Evolutionary conservation across 331 rosid species (phyloP).

Genomic region (Quercus lobata): DNA sequence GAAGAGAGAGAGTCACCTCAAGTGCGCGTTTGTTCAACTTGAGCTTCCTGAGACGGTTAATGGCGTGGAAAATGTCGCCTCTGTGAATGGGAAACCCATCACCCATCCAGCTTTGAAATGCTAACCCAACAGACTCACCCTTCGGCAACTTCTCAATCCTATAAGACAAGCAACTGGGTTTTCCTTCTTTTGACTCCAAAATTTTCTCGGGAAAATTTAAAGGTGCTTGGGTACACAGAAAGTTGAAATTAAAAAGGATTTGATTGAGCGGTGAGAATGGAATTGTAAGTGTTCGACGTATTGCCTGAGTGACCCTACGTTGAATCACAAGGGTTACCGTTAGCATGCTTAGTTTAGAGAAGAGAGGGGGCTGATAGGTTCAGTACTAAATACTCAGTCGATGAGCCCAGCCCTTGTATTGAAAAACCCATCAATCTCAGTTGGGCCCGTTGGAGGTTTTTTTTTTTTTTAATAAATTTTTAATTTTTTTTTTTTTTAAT

Average conservation of each 20-base stretch:
- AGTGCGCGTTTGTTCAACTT: constrained; percentile 76
- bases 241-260: constrained; percentile 15
- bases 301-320: constrained; percentile 41
- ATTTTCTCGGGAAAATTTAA: constrained; percentile 4
- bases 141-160: constrained; percentile 69
- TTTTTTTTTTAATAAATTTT: no score
- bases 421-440: no score
- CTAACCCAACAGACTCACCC: constrained; percentile 55
- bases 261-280: constrained; percentile 4
- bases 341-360: constrained; percentile 31
- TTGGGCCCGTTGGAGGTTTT: no score
- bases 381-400: background rate
- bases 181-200: constrained; percentile 22
- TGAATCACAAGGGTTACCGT: background rate
- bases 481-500: no score
- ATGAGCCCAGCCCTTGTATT: no score
- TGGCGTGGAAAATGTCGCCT: constrained; percentile 74
- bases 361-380: background rate
- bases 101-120: constrained; percentile 88
- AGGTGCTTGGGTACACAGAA: constrained; percentile 48
- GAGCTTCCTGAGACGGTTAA: constrained; percentile 84
- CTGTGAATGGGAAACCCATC: constrained; percentile 80
- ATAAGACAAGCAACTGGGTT: constrained; percentile 44
- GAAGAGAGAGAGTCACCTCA: constrained; percentile 46
- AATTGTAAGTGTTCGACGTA: constrained; percentile 54